Base-by-base conservation (phyloP, 192 early-diverging fungal species). In the Backusella australiensis region DNA sequence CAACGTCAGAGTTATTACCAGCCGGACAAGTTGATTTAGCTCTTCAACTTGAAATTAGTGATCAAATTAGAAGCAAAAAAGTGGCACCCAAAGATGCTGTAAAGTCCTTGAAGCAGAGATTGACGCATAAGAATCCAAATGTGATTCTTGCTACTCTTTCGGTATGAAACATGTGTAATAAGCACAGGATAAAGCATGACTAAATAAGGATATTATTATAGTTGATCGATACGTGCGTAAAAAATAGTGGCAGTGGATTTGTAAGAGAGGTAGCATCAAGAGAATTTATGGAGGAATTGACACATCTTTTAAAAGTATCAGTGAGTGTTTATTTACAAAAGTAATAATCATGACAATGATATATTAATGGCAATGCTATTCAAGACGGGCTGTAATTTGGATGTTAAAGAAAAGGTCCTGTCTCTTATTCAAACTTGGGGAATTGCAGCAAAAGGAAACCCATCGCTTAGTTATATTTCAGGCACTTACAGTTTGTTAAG, bases 401-500 rank as follows among this genome's bases (percentile, higher is more conserved):
- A 95, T 65, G 94, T 99, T 65, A 88, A 89, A 67, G 83, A 89
- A 67, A 93, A 94, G 35, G 87, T 94, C 34, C 79, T 98, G 35
- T 85, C 79, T 34, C 80, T 93, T 39, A 89, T 99, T 46, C 98
- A 99, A 85, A 89, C 91, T 19, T 99, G 98, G 97, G 96, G 93
- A 0, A 72, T 91, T 1, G 85, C 95, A 9, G 93, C 96, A 73
- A 91, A 91, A 46, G 85, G 87, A 39, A 96, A 95, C 75, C 88
- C 86, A 67, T 93, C 93, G 41, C 87, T 97, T 69, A 85, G 85
- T 67, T 95, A 96, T 82, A 88, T 95, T 3, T 82, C 82, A 67
- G 94, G 96, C 34, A 90, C 92, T 8, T 96, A 96, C 77, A 88
- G 92, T 72, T 84, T 88, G 4, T 82, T 99, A 53, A 95, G 95